phyloP scores from a whole-genome alignment of 2,329 filamentous ascomycete genomes.

The Chaetomiaceae sp. region DNA sequence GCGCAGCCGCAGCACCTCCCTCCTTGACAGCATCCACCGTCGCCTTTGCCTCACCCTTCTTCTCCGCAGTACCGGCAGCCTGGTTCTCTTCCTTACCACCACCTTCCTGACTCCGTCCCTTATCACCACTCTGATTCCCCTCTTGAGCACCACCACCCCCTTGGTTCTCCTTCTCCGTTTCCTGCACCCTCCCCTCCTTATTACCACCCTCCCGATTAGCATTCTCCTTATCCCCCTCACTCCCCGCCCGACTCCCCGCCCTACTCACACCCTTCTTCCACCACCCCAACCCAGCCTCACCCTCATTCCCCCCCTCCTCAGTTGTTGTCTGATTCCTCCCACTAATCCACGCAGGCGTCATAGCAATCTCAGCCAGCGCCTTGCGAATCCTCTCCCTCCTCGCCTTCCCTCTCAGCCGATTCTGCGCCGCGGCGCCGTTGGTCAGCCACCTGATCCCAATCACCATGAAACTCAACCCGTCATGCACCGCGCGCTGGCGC shows the following conservation, averaged over 20 bases:
- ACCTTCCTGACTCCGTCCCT: no score
- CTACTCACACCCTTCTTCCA: slow-evolving; percentile 26
- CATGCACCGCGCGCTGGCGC: slow-evolving; percentile 49
- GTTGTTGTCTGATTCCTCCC: slow-evolving; percentile 8
- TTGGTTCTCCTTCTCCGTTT: neutral
- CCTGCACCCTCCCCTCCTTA: neutral
- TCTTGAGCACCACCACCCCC: neutral
- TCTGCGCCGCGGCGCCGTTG: slow-evolving; percentile 60
- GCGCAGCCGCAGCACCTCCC: neutral
- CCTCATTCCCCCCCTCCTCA: neutral
- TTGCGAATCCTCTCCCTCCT: slow-evolving; percentile 54
- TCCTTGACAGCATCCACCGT: no score
- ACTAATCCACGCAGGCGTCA: slow-evolving; percentile 33
- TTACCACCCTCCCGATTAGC: neutral
- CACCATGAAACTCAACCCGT: slow-evolving; percentile 87
- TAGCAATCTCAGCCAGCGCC: slow-evolving; percentile 50
- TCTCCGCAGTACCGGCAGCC: no score
- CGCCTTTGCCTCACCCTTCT: no score
- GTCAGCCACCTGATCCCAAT: slow-evolving; percentile 79
- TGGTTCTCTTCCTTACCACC: neutral
- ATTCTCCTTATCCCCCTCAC: slow-evolving; percentile 48
- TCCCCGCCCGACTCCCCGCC: slow-evolving; percentile 28
- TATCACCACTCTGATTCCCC: no score
- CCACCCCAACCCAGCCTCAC: slow-evolving; percentile 13
- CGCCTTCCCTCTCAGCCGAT: slow-evolving; percentile 51